Base-by-base conservation (phyloP, 208 protist species). In the Trypanosoma caninum region DNA sequence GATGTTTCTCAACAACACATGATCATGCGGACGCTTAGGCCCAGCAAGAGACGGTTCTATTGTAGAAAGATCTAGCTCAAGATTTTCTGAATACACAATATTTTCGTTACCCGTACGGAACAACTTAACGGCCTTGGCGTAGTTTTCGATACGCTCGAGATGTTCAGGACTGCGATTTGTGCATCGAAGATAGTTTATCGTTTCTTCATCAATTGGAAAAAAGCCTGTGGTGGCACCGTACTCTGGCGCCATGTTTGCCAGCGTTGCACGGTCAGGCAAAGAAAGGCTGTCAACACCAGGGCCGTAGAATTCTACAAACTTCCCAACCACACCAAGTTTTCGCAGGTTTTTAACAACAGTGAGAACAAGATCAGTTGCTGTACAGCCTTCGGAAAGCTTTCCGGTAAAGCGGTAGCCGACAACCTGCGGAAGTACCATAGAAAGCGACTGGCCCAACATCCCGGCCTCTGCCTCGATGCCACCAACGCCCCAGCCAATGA, bases 271-370 rank as follows among this genome's bases (percentile, higher is more conserved):
- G 69, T 98, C 95, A 7, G 94, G 91, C 10, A 98, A 69, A 18
- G 94, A 97, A 3, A 98, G 82, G 34, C 68, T 64, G 45, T 83
- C 70, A 22, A 98, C 87, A 65, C 94, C 96, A 22, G 80, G 78
- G 45, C 97, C 97, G 71, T 94, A 98, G 76, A 98, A 99, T 85
- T 99, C 97, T 4, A 99, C 97, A 65, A 98, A 98, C 72, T 98
- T 98, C 50, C 94, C 95, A 11, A 98, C 97, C 40, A 99, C 94
- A 55, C 94, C 95, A 46, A 97, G 79, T 71, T 97, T 96, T 52
- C 97, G 82, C 9, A 98, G 77, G 64, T 96, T 96, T 53, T 74
- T 74, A 27, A 88, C 83, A 56, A 99, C 89, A 23, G 97, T 97
- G 2, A 99, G 91, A 5, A 99, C 97, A 50, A 99, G 80, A 78